Base-by-base conservation (phyloP, 106 monocot genomes). In the Acanthochlamys bracteata region DNA sequence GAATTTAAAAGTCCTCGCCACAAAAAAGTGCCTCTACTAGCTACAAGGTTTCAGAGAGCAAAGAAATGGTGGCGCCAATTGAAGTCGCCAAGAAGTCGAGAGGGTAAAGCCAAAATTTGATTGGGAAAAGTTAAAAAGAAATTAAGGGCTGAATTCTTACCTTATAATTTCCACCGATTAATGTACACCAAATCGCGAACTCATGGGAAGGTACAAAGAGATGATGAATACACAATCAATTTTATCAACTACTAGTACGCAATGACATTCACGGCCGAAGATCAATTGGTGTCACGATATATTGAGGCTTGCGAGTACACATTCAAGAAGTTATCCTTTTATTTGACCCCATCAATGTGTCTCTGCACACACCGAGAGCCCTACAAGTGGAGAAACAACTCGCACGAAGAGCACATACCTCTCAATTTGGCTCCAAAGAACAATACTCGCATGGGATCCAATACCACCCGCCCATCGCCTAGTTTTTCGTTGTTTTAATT, bases 221-320 rank as follows among this genome's bases (percentile, higher is more conserved):
- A 60, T 39, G 59, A 70, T 70, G 70, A 60, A 9, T 69, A 69
- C 25, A 59, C 56, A 13, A 23, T 4, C 4, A 69, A 22, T 69
- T 69, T 43, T 33, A 33, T 69, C 33, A 33, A 33, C 33, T 33
- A 33, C 33, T 33, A 33, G 33, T 33, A 3, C 33, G 33, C 33
- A 33, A 33, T 33, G 33, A 33, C 33, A 33, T 33, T 33, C 33
- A 33, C 1, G 33, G 6, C 33, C 6, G 33, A 33, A 33, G 33
- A 33, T 33, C 33, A 33, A 33, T 33, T 33, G 6, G 33, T 33
- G 33, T 33, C 33, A 33, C 33, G 33, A 33, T 33, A 33, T 33
- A 33, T 33, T 33, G 6, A 33, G 33, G 33, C 33, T 33, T 33
- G 33, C 6, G 33, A 33, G 33, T 33, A 33, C 33, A 33, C 1